These are phyloP conservation scores for Apophysomyces variabilis DNA, from an alignment of 371 early-diverging fungal species.

Conservation along the genomic window DNA sequence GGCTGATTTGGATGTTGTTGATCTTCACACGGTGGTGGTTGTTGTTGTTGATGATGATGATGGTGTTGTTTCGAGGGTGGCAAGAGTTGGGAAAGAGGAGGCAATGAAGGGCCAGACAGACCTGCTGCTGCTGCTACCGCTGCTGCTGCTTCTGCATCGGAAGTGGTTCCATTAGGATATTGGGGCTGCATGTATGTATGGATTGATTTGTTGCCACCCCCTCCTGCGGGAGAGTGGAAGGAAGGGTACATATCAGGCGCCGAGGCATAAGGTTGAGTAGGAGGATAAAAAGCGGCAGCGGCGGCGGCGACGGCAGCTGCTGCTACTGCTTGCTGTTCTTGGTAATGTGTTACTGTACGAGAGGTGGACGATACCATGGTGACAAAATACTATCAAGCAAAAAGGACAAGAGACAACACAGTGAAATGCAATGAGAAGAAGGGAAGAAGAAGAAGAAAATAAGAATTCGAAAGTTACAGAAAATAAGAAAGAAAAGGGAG, in stretches of 20 bases:
- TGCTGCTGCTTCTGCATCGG: conserved; percentile 21
- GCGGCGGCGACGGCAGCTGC: background rate
- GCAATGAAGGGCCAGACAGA: conserved; percentile 36
- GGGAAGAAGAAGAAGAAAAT: background rate
- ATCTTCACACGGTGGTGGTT: conserved; percentile 12
- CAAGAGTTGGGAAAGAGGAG: conserved; percentile 51
- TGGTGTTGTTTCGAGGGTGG: conserved; percentile 26
- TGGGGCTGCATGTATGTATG: conserved; percentile 1
- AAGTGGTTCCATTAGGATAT: background rate
- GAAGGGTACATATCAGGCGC: conserved; percentile 6
- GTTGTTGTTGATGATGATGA: conserved; percentile 1
- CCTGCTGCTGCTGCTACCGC: conserved; percentile 33
- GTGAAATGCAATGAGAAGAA: background rate
- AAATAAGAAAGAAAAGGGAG: background rate
- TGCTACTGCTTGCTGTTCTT: background rate
- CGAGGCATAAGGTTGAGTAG: background rate
- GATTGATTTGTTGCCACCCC: conserved; percentile 5
- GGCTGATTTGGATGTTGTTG: conserved; percentile 6
- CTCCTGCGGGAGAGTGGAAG: background rate
- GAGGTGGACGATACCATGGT: background rate
- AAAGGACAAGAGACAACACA: background rate
- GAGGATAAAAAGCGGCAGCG: background rate
- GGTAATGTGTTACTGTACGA: conserved; percentile 1
- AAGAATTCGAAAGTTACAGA: background rate
- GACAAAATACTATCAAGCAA: background rate